Evolutionary conservation across 2,329 filamentous ascomycete genomes (phyloP), one percentile per base, ranked within the genome.

Genomic region (Domatiomyces catenatus): DNA sequence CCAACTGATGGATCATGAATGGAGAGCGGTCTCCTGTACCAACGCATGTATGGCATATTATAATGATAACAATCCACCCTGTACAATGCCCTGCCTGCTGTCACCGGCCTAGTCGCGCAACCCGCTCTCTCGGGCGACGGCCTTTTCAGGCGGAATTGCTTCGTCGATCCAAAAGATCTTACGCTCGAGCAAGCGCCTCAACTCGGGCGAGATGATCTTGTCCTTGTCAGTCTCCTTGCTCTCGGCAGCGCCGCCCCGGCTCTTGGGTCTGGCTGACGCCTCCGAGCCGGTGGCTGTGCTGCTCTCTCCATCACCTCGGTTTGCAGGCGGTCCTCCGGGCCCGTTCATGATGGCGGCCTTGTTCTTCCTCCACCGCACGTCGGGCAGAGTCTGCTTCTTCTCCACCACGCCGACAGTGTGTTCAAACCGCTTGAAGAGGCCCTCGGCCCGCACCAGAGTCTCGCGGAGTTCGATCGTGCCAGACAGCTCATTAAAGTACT

Each of bases 401-500:
- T 98, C 93, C 36, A 94, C 83, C 0, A 86, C 84, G 62, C 96
- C 87, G 8, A 98, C 84, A 1, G 86, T 83, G 44, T 88, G 78
- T 61, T 93, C 83, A 67, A 94, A 98, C 47, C 85, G 81, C 55
- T 79, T 80, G 72, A 93, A 98, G 2, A 98, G 77, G 0, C 81
- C 77, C 67, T 98, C 92, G 8, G 92, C 92, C 28, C 89, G 80
- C 53, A 94, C 80, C 17, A 96, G 77, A 0, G 87, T 93, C 0
- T 83, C 83, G 48, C 88, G 77, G 0, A 98, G 77, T 59, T 98
- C 92, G 62, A 98, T 96, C 1, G 84, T 93, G 56, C 84, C 84
- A 4, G 87, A 94, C 1, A 98, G 77, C 64, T 98, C 92, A 63
- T 98, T 98, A 61, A 98, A 76, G 63, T 96, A 98, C 73, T 98